phyloP scores from a whole-genome alignment of 768 basidiomycete species.

The Leccinellum luteum region DNA sequence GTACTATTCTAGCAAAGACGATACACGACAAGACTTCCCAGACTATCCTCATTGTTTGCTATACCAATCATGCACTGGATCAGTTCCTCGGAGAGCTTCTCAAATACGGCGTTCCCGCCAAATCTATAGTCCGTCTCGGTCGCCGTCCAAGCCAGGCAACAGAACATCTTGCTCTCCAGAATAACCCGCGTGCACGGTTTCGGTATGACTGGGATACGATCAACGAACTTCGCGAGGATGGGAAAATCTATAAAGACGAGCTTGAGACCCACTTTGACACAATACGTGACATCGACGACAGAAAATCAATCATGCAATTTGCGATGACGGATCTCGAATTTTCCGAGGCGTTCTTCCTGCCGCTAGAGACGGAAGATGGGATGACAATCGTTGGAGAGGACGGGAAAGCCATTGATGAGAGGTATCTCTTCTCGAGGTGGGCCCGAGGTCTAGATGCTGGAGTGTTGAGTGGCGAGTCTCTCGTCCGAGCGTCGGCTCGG shows the following conservation, averaged over 20 bases:
- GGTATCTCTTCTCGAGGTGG: slow-evolving; percentile 53
- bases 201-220: slow-evolving; percentile 4
- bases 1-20: slow-evolving; percentile 58
- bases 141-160: slow-evolving; percentile 51
- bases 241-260: slow-evolving; percentile 34
- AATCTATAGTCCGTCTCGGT: slow-evolving; percentile 53
- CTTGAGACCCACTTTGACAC: background rate
- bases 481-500: slow-evolving; percentile 24
- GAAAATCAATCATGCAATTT: slow-evolving; percentile 39
- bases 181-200: background rate
- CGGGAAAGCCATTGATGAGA: slow-evolving; percentile 35
- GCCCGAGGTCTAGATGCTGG: slow-evolving; percentile 41
- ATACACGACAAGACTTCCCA: slow-evolving; percentile 45
- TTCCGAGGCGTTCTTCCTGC: slow-evolving; percentile 44
- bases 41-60: slow-evolving; percentile 64
- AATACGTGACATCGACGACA: slow-evolving; percentile 25
- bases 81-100: slow-evolving; percentile 63
- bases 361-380: slow-evolving; percentile 36
- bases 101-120: slow-evolving; percentile 49
- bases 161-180: slow-evolving; percentile 42
- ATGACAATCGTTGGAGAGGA: slow-evolving; percentile 43
- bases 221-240: slow-evolving; percentile 27
- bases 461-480: slow-evolving; percentile 30
- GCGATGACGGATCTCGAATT: slow-evolving; percentile 45
- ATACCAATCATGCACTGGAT: slow-evolving; percentile 72